phyloP scores from a whole-genome alignment of 305 asterid genomes.

The Fraxinus nigra region DNA sequence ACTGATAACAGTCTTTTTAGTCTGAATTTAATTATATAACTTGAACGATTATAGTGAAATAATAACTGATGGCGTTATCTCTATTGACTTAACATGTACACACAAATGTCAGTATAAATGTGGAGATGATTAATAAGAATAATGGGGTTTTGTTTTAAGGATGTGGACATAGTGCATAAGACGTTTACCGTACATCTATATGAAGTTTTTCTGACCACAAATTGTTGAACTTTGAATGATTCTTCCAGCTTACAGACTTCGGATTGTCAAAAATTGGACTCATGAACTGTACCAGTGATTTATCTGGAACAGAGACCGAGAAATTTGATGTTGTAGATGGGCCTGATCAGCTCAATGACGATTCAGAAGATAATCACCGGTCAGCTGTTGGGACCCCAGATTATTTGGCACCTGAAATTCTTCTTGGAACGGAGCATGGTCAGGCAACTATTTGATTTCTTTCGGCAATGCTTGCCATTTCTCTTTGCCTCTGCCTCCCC shows the following conservation, averaged over 20 bases:
- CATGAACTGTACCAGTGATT: constrained; percentile 86
- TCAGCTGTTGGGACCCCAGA: constrained; percentile 99
- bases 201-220: constrained; percentile 26
- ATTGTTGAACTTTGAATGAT: constrained; percentile 28
- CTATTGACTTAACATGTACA: neutral
- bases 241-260: constrained; percentile 90
- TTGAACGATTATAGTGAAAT: neutral
- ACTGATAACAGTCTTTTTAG: neutral
- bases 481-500: constrained; percentile 19
- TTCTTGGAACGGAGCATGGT: constrained; percentile 94
- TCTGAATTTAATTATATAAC: neutral
- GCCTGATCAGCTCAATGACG: constrained; percentile 46
- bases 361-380: constrained; percentile 40
- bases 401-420: constrained; percentile 97
- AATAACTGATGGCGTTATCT: neutral
- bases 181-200: neutral
- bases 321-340: constrained; percentile 39
- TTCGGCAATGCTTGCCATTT: constrained; percentile 14
- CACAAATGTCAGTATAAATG: neutral
- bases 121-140: neutral
- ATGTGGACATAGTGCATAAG: constrained; percentile 6
- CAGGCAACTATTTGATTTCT: constrained; percentile 28
- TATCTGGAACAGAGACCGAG: constrained; percentile 49
- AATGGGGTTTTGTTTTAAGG: constrained; percentile 12
- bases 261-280: constrained; percentile 95